Base-by-base conservation (phyloP, 2,329 filamentous ascomycete species). In the Claviceps humidiphila region DNA sequence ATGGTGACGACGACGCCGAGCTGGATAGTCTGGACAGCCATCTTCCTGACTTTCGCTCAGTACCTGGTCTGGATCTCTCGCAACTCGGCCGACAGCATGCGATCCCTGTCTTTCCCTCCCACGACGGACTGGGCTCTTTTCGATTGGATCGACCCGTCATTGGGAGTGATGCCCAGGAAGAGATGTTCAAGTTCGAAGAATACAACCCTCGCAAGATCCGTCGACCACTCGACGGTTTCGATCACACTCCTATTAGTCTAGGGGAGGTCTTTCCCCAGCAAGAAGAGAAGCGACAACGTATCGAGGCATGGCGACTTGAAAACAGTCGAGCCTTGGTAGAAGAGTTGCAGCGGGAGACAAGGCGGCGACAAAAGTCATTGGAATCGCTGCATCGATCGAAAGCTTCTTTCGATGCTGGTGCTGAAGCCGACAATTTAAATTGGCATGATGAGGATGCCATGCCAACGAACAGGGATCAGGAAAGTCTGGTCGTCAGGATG, bases 11-110 rank as follows among this genome's bases (percentile, higher is more conserved):
- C 34, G 85, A 88, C 56, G 81, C 77, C 26, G 91, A 97, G 65
- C 74, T 97, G 45, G 93, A 98, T 66, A 95, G 89, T 64, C 75
- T 97, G 42, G 91, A 97, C 65, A 90, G 91, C 63, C 90, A 94
- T 51, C 74, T 97, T 1, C 85, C 90, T 57, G 90, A 89, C 44
- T 96, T 96, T 63, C 81, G 89, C 50, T 82, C 88, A 45, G 74
- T 73, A 6, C 72, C 76, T 4, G 65, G 57, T 5, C 54, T 60
- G 24, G 57, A 60, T 38, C 54, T 58, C 20, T 59, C 60, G 7
- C 59, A 61, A 17, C 54, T 57, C 3, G 58, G 56, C 13, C 62
- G 64, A n/a, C 81, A 79, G 17, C 81, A 79, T 57, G 73, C 80
- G 20, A 74, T 76, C 17, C 82, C 87, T 0, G 80, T 95, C 2